Evolutionary conservation across 768 basidiomycete genomes (phyloP).

Genomic region (Kwoniella dejecticola): DNA sequence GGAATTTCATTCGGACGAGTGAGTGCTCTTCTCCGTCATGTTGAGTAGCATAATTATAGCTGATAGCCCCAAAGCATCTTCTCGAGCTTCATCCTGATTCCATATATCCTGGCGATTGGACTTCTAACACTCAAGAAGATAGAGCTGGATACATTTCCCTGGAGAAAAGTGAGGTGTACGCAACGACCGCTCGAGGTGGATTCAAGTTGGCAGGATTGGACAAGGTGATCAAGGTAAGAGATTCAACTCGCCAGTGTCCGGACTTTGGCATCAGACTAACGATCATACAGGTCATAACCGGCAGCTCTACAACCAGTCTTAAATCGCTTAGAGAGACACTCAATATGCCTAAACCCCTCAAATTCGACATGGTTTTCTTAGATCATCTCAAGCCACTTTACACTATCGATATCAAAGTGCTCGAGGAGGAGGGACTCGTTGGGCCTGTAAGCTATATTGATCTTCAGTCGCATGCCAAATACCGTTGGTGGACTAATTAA

Average conservation of each 20-base stretch:
- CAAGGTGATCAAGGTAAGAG: constrained; percentile 47
- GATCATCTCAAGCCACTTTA: constrained; percentile 54
- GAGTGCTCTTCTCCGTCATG: constrained; percentile 1
- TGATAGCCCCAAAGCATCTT: constrained; percentile 34
- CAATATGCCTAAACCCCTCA: constrained; percentile 37
- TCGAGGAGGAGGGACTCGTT: constrained; percentile 52
- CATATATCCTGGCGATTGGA: constrained; percentile 46
- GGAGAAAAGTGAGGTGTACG: constrained; percentile 51
- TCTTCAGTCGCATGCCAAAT: too few species aligned
- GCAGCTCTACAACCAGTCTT: constrained; percentile 42
- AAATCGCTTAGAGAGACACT: constrained; percentile 43
- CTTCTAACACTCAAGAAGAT: constrained; percentile 23
- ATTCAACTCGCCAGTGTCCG: background rate
- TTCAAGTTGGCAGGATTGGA: constrained; percentile 47
- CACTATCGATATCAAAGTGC: constrained; percentile 51
- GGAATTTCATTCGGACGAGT: constrained; percentile 51
- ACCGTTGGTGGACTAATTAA: background rate
- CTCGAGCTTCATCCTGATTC: constrained; percentile 33
- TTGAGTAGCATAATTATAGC: background rate
- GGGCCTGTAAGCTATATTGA: constrained; percentile 46
- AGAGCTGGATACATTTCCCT: constrained; percentile 52
- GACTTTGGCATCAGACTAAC: background rate
- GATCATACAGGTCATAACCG: constrained; percentile 40
- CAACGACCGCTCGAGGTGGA: constrained; percentile 42
- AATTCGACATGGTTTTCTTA: constrained; percentile 54